phyloP scores from a whole-genome alignment of 768 basidiomycete species.

The Pisolithus microcarpus region DNA sequence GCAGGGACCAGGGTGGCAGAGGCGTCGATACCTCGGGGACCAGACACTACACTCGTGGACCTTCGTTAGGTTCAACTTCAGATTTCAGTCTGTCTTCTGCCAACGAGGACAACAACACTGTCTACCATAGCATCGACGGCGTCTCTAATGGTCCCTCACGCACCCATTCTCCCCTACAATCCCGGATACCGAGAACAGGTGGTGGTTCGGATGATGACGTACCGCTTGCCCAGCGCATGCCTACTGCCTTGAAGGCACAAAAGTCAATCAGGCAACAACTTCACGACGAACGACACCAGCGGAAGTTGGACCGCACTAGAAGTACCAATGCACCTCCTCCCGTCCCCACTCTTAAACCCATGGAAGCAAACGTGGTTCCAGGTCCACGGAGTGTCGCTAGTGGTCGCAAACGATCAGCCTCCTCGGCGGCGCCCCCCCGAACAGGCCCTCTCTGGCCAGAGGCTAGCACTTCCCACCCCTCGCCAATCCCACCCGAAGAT shows the following conservation, averaged over 20 bases:
- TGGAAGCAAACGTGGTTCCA: conserved; percentile 18
- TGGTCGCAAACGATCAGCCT: conserved; percentile 27
- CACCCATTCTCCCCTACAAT: conserved; percentile 15
- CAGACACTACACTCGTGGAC: conserved; percentile 19
- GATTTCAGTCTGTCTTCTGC: conserved; percentile 35
- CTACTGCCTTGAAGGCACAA: conserved; percentile 77
- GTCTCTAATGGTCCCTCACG: conserved; percentile 22
- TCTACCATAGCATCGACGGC: conserved; percentile 39
- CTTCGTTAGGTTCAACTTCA: conserved; percentile 28
- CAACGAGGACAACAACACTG: conserved; percentile 34
- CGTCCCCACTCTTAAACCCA: conserved; percentile 11
- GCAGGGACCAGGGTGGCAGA: conserved; percentile 18
- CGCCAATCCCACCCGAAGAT: conserved; percentile 47
- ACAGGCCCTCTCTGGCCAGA: conserved; percentile 25
- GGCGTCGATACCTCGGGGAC: conserved; percentile 23
- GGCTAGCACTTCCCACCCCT: conserved; percentile 40
- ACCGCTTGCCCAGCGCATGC: conserved; percentile 77
- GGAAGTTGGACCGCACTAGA: conserved; percentile 42
- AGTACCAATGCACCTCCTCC: conserved; percentile 14
- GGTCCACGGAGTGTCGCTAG: conserved; percentile 34
- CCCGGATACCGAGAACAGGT: conserved; percentile 16
- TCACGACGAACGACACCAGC: conserved; percentile 56
- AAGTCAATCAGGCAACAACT: conserved; percentile 70
- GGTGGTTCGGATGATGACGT: conserved; percentile 65
- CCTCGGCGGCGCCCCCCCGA: conserved; percentile 17